A percentile compares a stretch with the other conserved stretches of the same genome.
phyloP scores from a whole-genome alignment of 139 green algal species.

The Chlorella sp. region DNA sequence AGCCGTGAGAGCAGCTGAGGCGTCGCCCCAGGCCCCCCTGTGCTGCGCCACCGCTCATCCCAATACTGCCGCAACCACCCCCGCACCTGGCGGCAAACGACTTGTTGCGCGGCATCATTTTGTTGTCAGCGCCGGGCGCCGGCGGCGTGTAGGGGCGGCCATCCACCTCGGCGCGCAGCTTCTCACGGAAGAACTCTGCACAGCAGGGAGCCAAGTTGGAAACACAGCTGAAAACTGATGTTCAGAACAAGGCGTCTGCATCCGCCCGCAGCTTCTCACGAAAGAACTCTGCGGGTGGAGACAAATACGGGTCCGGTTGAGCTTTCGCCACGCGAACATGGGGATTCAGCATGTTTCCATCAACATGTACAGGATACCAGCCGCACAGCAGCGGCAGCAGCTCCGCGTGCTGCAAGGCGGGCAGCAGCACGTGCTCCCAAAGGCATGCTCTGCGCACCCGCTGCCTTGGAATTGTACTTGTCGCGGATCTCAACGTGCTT shows the following conservation, averaged over 20 bases:
- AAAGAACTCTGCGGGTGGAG: conserved; percentile 67
- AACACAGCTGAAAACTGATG: too few species aligned
- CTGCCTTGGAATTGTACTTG: conserved; percentile 93
- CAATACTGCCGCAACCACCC: too few species aligned
- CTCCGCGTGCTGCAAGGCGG: too few species aligned
- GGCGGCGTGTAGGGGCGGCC: conserved; percentile 80
- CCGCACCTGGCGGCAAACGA: conserved; percentile 2
- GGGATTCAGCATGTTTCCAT: too few species aligned
- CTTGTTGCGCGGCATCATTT: conserved; percentile 28
- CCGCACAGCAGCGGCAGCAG: too few species aligned
- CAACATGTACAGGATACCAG: too few species aligned
- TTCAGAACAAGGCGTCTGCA: conserved; percentile 82
- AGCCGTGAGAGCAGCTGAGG: too few species aligned
- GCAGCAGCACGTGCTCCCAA: too few species aligned
- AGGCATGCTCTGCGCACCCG: neutral
- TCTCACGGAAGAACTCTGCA: conserved; percentile 86
- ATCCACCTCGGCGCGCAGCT: conserved; percentile 83
- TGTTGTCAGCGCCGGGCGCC: conserved; percentile 34
- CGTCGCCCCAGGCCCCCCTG: too few species aligned
- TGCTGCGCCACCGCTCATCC: too few species aligned
- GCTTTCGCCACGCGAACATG: too few species aligned
- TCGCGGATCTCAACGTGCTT: conserved; percentile 89
- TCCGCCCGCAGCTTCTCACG: conserved; percentile 86
- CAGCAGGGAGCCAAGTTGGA: too few species aligned
- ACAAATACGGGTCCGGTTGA: neutral